Base-by-base conservation (phyloP, 257 asterid genomes). In the Catharanthus roseus region DNA sequence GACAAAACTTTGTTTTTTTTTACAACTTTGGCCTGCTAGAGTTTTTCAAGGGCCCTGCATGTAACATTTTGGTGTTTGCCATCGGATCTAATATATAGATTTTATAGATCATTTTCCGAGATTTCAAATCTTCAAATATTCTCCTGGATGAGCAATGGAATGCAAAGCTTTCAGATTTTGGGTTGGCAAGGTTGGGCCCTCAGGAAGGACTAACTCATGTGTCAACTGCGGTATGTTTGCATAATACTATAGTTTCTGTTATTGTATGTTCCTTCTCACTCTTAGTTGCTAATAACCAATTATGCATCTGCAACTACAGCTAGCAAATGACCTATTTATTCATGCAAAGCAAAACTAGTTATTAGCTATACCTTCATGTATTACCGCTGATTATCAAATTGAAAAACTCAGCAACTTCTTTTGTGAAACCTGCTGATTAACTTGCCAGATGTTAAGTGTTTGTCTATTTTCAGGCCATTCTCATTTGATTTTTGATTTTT, bases 141-240 rank as follows among this genome's bases (percentile, higher is more conserved):
- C 84, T 84, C 41, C 68, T 84, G 65, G 88, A 84, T 23, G 83
- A 84, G 69, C 65, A 81, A 6, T 84, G 84, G 85, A 84, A 81
- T 67, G 84, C 84, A 1, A 84, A 84, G 80, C 61, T 84, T 33
- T 82, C 88, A 67, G 88, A 84, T 65, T 84, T 84, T 36, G 88
- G 88, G 69, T 70, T 84, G 73, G 88, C 88, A 72, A 74, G 88
- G 67, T 65, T 84, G 78, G 88, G 88, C 33, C 88, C 88, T 75
- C 60, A 75, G 16, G 86, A 84, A 36, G 88, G 88, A 56, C 66
- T 65, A 51, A 79, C 81, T 66, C 88, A 84, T 71, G 85, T 84
- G 69, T 84, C 88, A n/a, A 84, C 88, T 36, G 88, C 86, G 75
- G 88, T 84, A 79, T 60, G 84, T 50, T 53, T 54, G 9, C 67